Base-by-base conservation (phyloP, 495 filamentous ascomycete genomes). In the Daldinia bambusicola region DNA sequence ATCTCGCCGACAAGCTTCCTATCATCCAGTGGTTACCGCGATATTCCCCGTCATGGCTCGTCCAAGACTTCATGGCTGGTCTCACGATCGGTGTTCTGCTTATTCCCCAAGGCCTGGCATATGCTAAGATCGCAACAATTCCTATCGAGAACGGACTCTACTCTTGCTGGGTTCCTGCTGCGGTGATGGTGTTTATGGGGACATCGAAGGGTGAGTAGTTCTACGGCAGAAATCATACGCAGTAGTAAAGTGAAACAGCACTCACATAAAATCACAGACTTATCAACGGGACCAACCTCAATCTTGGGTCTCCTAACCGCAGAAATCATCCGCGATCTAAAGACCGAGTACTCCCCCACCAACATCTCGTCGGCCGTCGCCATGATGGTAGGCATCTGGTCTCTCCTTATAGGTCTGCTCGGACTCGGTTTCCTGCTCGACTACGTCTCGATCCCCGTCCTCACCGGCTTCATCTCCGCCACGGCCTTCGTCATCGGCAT, bases 41-140 rank as follows among this genome's bases (percentile, higher is more conserved):
- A 34, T 87, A 86, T 70, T 75, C 79, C 18, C 79, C 77, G 2
- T 75, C 78, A 74, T 87, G 84, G 84, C 66, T 85, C 14, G 41
- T 81, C 53, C 83, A 82, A 66, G 84, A 87, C 61, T 59, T 83
- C 26, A 82, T 86, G 67, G 83, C 83, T 9, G 84, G 84, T 51
- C 60, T 86, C 37, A 86, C 84, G 0, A 67, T 87, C 16, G 84
- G 84, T 10, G 76, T 87, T 12, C 78, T 87, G 75, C 76, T 87
- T 51, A 83, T 87, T 43, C 84, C 84, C 5, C 84, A 87, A 62
- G 80, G 79, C 10, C 63, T 87, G 34, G 81, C 82, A 0, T 86
- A 86, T 68, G 84, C 84, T 2, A 85, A 85, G 63, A 83, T 85
- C 61, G 84, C 84, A 5, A 85, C 79, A 0, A 84, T 85, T 55